These are phyloP conservation scores for Hymenoscyphus linearis DNA, from an alignment of 2,329 filamentous ascomycete genomes.

Conservation along the genomic window DNA sequence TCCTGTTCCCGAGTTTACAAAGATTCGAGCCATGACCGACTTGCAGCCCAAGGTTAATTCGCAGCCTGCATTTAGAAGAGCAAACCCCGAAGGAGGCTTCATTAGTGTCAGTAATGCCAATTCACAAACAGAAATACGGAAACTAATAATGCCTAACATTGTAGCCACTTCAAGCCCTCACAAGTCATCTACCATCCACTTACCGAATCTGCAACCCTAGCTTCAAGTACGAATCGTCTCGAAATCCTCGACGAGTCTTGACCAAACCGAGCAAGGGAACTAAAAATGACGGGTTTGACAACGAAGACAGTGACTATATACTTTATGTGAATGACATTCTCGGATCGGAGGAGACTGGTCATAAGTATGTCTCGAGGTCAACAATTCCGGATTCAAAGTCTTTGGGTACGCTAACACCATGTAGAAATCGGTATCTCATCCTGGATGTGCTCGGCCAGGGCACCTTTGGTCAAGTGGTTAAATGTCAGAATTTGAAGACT, in stretches of 20 bases:
- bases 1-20: slow-evolving; percentile 82
- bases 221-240: slow-evolving; percentile 98
- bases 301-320: slow-evolving; percentile 98
- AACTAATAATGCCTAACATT: slow-evolving; percentile 22
- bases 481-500: slow-evolving; percentile 97
- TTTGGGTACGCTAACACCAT: slow-evolving; percentile 26
- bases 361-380: slow-evolving; percentile 62
- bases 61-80: slow-evolving; percentile 86
- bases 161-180: slow-evolving; percentile 91
- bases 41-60: slow-evolving; percentile 76
- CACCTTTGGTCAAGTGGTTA: slow-evolving; percentile 97
- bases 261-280: slow-evolving; percentile 98
- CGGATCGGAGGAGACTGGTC: slow-evolving; percentile 93
- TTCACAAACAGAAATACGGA: neutral
- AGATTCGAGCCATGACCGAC: slow-evolving; percentile 66
- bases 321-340: slow-evolving; percentile 98
- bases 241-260: slow-evolving; percentile 89
- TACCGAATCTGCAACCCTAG: slow-evolving; percentile 97
- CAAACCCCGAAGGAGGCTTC: slow-evolving; percentile 94
- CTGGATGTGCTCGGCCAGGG: slow-evolving; percentile 95
- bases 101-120: slow-evolving; percentile 68
- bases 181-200: slow-evolving; percentile 84
- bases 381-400: slow-evolving; percentile 15
- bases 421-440: slow-evolving; percentile 89
- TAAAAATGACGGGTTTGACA: slow-evolving; percentile 98